Base-by-base conservation (phyloP, 805 yeast genomes). In the Huiozyma naganishii region DNA sequence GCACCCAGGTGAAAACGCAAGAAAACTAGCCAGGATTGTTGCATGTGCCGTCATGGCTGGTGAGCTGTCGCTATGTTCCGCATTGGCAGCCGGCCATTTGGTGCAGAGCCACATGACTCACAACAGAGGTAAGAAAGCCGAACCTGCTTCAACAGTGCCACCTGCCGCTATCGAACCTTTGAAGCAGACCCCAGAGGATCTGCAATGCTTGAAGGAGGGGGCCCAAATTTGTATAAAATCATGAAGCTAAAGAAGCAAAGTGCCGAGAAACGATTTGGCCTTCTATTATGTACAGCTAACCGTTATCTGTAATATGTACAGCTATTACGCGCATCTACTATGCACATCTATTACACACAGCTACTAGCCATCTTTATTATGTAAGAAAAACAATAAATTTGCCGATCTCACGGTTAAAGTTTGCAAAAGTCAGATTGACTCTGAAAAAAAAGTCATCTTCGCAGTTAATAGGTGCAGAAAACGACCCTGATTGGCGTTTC, bases 51-150 rank as follows among this genome's bases (percentile, higher is more conserved):
- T 92, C 13, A 76, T 92, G 55, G 96, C 98, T 0, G 97, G 95
- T 37, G 99, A 92, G 65, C 73, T 92, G 45, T 90, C 97, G 2
- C 73, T 92, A 55, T 83, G 95, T 68, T 76, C 97, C 41, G 99
- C 99, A 1, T 76, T 92, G 51, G 98, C 97, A 8, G 97, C 97
- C 28, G 99, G 99, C 37, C 99, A 92, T 68, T 74, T 92, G 55
- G 99, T 92, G 33, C 95, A 87, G 71, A 83, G 95, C 53, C 99
- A 92, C 66, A 92, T 92, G 98, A 80, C 79, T 46, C 97, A 84
- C 61, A 92, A 92, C 71, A 80, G 98, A 66, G 76, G 78, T 43
- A 73, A 27, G 5, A 73, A 73, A 35, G 67, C 74, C 10, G 65
- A 29, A 2, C 23, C 23, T 17, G 9, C 60, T 7, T 48, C 61